phyloP scores from a whole-genome alignment of 352 stramenopile species.

The Elongisporangium undulatum region DNA sequence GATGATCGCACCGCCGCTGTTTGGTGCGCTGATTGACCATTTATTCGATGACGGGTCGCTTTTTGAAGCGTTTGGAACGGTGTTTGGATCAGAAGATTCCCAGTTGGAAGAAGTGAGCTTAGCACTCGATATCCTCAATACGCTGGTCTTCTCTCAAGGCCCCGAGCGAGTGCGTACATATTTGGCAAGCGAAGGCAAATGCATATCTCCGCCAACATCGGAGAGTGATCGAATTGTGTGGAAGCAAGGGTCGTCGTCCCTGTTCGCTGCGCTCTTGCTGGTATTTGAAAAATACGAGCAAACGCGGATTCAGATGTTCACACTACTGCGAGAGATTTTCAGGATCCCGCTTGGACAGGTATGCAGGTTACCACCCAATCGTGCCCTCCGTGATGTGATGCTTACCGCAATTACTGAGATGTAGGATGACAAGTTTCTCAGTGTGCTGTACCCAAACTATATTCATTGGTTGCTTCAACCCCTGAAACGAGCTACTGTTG shows the following conservation, averaged over 20 bases:
- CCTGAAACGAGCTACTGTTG: conserved; percentile 45
- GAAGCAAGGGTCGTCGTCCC: conserved; percentile 45
- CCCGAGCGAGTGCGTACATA: conserved; percentile 62
- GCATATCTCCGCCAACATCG: conserved; percentile 43
- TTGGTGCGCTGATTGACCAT: conserved; percentile 56
- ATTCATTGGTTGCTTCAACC: conserved; percentile 83
- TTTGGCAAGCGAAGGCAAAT: conserved; percentile 67
- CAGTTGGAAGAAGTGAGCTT: conserved; percentile 39
- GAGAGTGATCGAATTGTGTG: conserved; percentile 65
- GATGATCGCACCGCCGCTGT: conserved; percentile 49
- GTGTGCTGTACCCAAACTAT: conserved; percentile 84
- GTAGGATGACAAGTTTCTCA: conserved; percentile 85
- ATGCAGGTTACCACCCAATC: conserved; percentile 6
- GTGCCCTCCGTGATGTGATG: background rate
- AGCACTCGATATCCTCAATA: conserved; percentile 64
- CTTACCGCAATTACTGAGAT: conserved; percentile 1
- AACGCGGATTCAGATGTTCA: conserved; percentile 61
- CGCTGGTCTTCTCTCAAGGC: conserved; percentile 65
- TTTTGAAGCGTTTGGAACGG: conserved; percentile 46
- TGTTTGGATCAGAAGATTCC: conserved; percentile 46
- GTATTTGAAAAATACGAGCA: conserved; percentile 66
- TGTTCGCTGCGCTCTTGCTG: conserved; percentile 67
- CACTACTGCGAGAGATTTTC: conserved; percentile 70
- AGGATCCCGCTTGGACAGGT: conserved; percentile 63
- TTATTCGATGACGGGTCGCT: conserved; percentile 61